Evolutionary conservation across 371 early-diverging fungal species (phyloP).

Genomic region (Paraphysoderma sedebokerense): DNA sequence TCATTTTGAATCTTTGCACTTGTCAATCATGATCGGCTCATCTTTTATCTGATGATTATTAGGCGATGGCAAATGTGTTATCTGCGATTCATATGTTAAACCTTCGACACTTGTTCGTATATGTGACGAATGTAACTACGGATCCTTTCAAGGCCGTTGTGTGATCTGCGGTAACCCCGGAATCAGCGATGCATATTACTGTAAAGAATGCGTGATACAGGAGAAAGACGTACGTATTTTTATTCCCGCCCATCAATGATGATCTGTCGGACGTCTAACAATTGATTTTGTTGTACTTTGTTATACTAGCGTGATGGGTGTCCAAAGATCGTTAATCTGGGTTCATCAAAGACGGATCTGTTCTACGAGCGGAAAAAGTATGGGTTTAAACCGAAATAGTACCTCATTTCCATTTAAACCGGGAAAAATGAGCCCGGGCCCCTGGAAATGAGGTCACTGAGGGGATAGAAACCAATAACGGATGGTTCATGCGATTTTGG

Average conservation of each 20-base stretch:
- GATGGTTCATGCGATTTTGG: too few relatives aligned
- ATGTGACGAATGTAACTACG: slow-evolving; percentile 95
- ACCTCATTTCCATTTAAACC: too few relatives aligned
- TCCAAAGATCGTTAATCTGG: slow-evolving; percentile 84
- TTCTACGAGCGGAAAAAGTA: slow-evolving; percentile 92
- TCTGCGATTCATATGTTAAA: slow-evolving; percentile 90
- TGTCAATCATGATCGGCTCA: background rate
- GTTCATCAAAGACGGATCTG: slow-evolving; percentile 63
- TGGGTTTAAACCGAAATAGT: slow-evolving; percentile 27
- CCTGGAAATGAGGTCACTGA: too few relatives aligned
- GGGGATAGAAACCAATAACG: too few relatives aligned
- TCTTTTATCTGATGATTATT: background rate
- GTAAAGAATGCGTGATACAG: slow-evolving; percentile 71
- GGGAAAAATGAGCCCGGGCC: too few relatives aligned
- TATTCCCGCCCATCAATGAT: too few relatives aligned
- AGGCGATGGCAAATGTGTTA: slow-evolving; percentile 82
- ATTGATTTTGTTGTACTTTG: background rate
- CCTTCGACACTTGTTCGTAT: slow-evolving; percentile 76
- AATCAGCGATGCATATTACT: slow-evolving; percentile 91
- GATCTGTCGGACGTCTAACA: background rate
- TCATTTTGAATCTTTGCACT: background rate
- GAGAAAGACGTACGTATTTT: slow-evolving; percentile 64
- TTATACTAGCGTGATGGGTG: slow-evolving; percentile 70
- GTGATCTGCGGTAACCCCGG: slow-evolving; percentile 83
- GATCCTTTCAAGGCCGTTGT: slow-evolving; percentile 76